A percentile compares a stretch with the other conserved stretches of the same genome.
phyloP scores from a whole-genome alignment of 805 yeast species.

The Scheffersomyces amazonensis region DNA sequence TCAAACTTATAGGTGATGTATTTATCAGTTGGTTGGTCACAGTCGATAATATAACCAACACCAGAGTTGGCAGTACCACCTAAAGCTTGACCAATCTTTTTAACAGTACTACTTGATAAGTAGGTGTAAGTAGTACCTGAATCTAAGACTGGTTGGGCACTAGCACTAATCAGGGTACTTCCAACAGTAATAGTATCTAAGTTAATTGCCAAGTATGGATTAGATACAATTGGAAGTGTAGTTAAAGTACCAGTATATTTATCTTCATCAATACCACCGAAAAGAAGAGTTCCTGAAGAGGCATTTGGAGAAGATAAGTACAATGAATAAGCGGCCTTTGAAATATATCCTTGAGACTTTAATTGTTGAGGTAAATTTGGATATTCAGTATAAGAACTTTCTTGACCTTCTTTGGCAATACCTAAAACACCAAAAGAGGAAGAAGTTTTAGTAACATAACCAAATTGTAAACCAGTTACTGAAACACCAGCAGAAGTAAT shows the following conservation, averaged over 20 bases:
- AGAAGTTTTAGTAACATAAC: conserved; percentile 12
- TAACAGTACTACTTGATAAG: conserved; percentile 30
- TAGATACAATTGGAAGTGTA: conserved; percentile 2
- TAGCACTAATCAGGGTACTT: conserved; percentile 5
- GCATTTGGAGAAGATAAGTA: conserved; percentile 24
- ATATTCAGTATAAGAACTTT: conserved; percentile 14
- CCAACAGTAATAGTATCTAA: conserved; percentile 23
- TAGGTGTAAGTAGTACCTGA: conserved; percentile 29
- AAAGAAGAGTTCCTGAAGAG: conserved; percentile 21
- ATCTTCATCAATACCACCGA: conserved; percentile 32
- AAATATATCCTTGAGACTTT: conserved; percentile 30
- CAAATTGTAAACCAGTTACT: conserved; percentile 14
- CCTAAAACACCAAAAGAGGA: conserved; percentile 15
- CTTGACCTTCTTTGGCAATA: conserved; percentile 11
- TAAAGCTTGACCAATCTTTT: conserved; percentile 4
- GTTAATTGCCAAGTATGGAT: conserved; percentile 1
- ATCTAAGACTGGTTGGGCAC: conserved; percentile 16
- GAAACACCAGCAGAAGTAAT: conserved; percentile 8
- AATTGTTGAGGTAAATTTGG: conserved; percentile 32
- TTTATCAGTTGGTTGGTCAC: conserved; percentile 17
- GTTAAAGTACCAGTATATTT: conserved; percentile 22
- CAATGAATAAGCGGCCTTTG: conserved; percentile 36
- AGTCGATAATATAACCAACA: conserved; percentile 42
- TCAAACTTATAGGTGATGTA: conserved; percentile 37
- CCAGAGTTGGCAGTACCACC: conserved; percentile 16